These are phyloP conservation scores for Didymella arachidicola DNA, from an alignment of 2,329 filamentous ascomycete species.

Conservation along the genomic window DNA sequence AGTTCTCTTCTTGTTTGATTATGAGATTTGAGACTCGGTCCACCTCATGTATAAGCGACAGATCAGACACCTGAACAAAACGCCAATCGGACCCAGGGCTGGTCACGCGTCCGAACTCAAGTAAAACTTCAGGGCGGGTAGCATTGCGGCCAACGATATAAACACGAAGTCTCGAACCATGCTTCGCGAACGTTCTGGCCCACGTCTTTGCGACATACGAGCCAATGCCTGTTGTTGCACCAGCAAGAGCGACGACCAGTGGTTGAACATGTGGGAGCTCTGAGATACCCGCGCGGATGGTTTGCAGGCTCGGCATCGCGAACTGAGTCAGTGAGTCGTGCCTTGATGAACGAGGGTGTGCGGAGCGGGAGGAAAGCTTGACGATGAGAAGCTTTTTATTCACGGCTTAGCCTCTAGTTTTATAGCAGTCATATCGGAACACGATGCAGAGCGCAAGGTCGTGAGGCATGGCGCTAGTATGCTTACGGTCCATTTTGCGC, in stretches of 20 bases:
- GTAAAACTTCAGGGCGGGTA: constrained; percentile 35
- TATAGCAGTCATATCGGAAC: not conserved
- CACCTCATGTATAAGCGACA: constrained; percentile 47
- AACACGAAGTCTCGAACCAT: constrained; percentile 44
- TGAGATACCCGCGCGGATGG: constrained; percentile 26
- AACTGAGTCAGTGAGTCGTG: not conserved
- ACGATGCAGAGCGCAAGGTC: not conserved
- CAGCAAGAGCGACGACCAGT: constrained; percentile 32
- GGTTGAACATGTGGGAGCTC: constrained; percentile 28
- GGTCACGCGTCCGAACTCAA: constrained; percentile 36
- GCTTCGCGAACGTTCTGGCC: constrained; percentile 25
- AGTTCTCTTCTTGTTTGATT: constrained; percentile 30
- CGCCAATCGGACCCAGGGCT: constrained; percentile 45
- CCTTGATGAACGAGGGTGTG: not conserved
- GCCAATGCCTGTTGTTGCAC: constrained; percentile 39
- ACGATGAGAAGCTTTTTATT: not conserved
- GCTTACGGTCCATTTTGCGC: not conserved
- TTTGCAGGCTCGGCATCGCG: constrained; percentile 28
- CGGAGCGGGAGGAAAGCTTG: not conserved
- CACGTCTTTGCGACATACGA: constrained; percentile 33
- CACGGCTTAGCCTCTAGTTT: not conserved
- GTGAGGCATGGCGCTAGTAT: not conserved
- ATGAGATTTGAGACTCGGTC: constrained; percentile 45
- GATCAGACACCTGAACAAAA: constrained; percentile 44
- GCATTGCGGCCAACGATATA: constrained; percentile 56